Evolutionary conservation across 1,139 yeast genomes (phyloP), one percentile per base, ranked within the genome.

Genomic region (Candida sojae): DNA sequence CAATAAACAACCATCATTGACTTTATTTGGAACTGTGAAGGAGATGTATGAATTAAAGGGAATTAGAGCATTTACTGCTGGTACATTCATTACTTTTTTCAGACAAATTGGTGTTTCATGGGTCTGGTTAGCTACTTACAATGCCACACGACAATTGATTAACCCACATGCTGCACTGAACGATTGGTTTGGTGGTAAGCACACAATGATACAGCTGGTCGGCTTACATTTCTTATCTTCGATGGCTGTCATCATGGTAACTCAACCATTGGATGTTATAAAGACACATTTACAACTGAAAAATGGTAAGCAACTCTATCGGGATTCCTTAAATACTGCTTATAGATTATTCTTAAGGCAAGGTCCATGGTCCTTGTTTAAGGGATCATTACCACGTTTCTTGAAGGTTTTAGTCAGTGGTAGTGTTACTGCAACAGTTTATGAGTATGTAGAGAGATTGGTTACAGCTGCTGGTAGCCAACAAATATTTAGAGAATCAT

Each of bases 251-350:
- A 88, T 90, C 5, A 80, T 82, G 0, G 73, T 83, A 0, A 92
- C 98, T 0, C 98, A 92, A 67, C 99, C 99, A 0, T 71, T 93
- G 21, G 99, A 93, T 68, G 91, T 91, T 5, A 71, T 92, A 45
- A 93, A 93, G 67, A 84, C 97, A 1, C 82, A 96, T 62, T 83
- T 91, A 82, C 97, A 92, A 66, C 82, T 91, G 65, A 82, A 84
- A 53, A 82, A 86, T 61, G 86, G 85, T 10, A 74, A 80, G 51
- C 66, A 75, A 31, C 62, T 83, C 3, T 88, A 87, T 63, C 80
- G 80, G 45, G 92, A 88, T 63, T 75, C 90, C 7, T 68, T 90
- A 55, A 73, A 84, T 38, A 87, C 97, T 49, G 86, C 91, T 2
- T 88, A 85, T 63, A 73, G 83, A 55, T 76, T 89, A 6, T 86